phyloP scores from a whole-genome alignment of 2,329 filamentous ascomycete genomes.

The Monosporascus sp. region DNA sequence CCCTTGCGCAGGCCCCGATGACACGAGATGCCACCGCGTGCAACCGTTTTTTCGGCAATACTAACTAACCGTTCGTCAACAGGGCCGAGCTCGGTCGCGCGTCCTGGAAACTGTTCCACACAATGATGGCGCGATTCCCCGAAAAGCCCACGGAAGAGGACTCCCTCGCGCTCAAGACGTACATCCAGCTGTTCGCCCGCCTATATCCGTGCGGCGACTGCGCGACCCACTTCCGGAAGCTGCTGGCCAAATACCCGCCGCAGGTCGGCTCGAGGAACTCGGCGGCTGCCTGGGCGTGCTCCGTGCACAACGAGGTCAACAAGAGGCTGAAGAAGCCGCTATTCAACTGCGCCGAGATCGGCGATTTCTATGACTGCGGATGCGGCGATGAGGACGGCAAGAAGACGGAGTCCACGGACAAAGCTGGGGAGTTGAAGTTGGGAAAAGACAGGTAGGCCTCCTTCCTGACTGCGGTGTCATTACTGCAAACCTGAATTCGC shows the following conservation, averaged over 20 bases:
- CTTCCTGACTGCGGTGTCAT: background rate
- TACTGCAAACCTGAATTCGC: background rate
- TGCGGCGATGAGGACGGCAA: slow-evolving; percentile 60
- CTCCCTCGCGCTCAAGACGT: slow-evolving; percentile 56
- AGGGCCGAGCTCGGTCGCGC: slow-evolving; percentile 62
- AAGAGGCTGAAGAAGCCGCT: slow-evolving; percentile 54
- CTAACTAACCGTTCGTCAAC: slow-evolving; percentile 1
- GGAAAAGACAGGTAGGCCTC: slow-evolving; percentile 13
- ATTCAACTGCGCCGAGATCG: slow-evolving; percentile 64
- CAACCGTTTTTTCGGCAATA: too few species aligned
- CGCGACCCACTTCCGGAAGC: slow-evolving; percentile 59
- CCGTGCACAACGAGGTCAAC: slow-evolving; percentile 64
- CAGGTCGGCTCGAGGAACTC: slow-evolving; percentile 59
- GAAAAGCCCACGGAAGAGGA: slow-evolving; percentile 60
- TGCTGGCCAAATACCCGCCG: slow-evolving; percentile 58
- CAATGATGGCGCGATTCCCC: slow-evolving; percentile 65
- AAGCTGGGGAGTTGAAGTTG: slow-evolving; percentile 23
- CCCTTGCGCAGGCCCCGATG: background rate
- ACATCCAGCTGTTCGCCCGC: slow-evolving; percentile 62
- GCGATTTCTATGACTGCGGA: slow-evolving; percentile 67
- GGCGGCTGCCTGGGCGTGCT: slow-evolving; percentile 63
- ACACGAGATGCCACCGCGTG: background rate
- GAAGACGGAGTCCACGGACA: slow-evolving; percentile 24
- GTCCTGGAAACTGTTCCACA: slow-evolving; percentile 66
- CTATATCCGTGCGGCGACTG: slow-evolving; percentile 68